Percentiles rank a stretch among this genome's conserved stretches.
Evolutionary conservation across 352 stramenopile species (phyloP).

Genomic region (Phytophthora fragariaefolia): DNA sequence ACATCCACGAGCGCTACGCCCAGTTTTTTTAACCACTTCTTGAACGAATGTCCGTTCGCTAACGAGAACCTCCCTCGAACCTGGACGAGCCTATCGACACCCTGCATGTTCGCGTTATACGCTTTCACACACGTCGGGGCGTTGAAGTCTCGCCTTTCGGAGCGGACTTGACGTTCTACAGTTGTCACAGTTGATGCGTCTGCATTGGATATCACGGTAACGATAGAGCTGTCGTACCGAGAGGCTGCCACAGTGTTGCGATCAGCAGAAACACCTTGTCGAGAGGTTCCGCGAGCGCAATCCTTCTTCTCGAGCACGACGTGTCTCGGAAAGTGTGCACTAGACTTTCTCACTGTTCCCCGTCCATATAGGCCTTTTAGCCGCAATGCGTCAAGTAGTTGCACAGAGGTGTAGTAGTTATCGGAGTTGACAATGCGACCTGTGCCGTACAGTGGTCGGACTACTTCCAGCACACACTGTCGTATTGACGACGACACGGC

Average conservation of each 20-base stretch:
- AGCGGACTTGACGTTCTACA: conserved; percentile 6
- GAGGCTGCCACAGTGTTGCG: conserved; percentile 12
- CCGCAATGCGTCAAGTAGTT: conserved; percentile 24
- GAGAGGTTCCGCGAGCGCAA: not conserved
- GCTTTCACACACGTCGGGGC: conserved; percentile 29
- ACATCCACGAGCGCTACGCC: no score
- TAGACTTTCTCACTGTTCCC: conserved; percentile 21
- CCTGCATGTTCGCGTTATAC: conserved; percentile 48
- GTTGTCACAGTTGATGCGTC: no score
- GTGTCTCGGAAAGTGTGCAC: conserved; percentile 31
- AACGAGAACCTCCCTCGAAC: conserved; percentile 32
- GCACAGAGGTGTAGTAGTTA: conserved; percentile 44
- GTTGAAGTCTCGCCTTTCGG: conserved; percentile 16
- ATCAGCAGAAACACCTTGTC: not conserved
- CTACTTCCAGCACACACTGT: no score
- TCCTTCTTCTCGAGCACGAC: conserved; percentile 24
- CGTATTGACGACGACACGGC: no score
- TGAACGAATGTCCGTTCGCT: conserved; percentile 34
- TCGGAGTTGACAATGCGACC: conserved; percentile 36
- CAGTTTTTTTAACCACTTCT: no score
- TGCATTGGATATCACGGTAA: no score
- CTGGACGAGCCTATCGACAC: conserved; percentile 35
- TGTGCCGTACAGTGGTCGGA: no score
- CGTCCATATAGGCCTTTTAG: conserved; percentile 25
- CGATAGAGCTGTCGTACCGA: no score